Base-by-base conservation (phyloP, 352 stramenopile genomes). In the Globisporangium barbulae region DNA sequence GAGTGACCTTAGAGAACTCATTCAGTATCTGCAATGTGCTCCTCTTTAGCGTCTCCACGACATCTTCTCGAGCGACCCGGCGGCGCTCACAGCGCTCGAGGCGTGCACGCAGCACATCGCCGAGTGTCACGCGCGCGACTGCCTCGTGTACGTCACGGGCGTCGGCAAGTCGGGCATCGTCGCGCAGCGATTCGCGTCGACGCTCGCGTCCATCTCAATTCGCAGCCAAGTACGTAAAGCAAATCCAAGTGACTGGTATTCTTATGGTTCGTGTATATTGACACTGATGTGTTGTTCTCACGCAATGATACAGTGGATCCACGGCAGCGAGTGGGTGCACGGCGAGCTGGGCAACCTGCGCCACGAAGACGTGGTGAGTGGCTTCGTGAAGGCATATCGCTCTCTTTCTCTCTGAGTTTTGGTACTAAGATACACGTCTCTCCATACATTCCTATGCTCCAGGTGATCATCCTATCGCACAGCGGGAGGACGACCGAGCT, bases 101-200 rank as follows among this genome's bases (percentile, higher is more conserved):
- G 56, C 54, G 6, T 73, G 67, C 10, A 57, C 85, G 9, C 54
- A 59, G 54, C 62, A 65, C 2, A 42, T 94, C 5, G 48, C 78
- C 55, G 60, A 74, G n/a, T 90, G 82, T 25, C 71, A 78, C 5
- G 63, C 78, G 21, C 67, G 87, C 25, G 63, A 75, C 42, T 63
- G 72, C 17, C 69, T 74, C 15, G 67, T 94, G 22, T 92, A 82
- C 61, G 72, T 88, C 28, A 92, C 82, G 6, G 86, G 86, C 19
- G 89, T 94, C 19, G 86, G 86, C 66, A 94, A 94, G 66, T 94
- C 86, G 2, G 83, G 79, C 21, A 83, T 90, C 21, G 83, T 94
- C 2, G 86, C 83, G 25, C 78, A 73, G 19, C 74, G 86, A 22
- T 71, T 94, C 21, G 86, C 84, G 9, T 89, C 84, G 4, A 89